These are phyloP conservation scores for Hyphopichia homilentoma DNA, from an alignment of 805 yeast species.

Conservation along the genomic window DNA sequence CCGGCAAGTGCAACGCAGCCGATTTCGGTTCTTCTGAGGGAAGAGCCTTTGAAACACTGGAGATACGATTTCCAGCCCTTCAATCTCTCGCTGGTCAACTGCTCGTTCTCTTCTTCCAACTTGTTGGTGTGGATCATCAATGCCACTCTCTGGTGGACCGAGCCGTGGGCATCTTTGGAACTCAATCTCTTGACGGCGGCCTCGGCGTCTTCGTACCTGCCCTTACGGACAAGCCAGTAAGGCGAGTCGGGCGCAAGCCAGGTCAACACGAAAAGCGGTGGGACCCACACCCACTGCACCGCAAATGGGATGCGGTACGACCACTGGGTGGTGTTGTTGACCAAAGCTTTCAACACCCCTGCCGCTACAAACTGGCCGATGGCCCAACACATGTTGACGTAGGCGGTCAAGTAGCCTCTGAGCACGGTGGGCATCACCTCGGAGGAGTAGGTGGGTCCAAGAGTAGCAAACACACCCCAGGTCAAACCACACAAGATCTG, in stretches of 20 bases:
- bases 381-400: slow-evolving; percentile 51
- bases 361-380: slow-evolving; percentile 55
- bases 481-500: slow-evolving; percentile 44
- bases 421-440: slow-evolving; percentile 52
- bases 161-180: slow-evolving; percentile 2
- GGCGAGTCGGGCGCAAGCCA: slow-evolving; percentile 56
- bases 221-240: slow-evolving; percentile 49
- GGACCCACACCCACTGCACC: slow-evolving; percentile 59
- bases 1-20: slow-evolving; percentile 29
- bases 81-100: slow-evolving; percentile 12
- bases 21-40: slow-evolving; percentile 46
- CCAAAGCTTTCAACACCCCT: slow-evolving; percentile 44
- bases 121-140: slow-evolving; percentile 29
- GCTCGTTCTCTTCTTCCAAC: slow-evolving; percentile 29
- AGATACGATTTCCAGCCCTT: slow-evolving; percentile 23
- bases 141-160: slow-evolving; percentile 12
- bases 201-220: slow-evolving; percentile 41
- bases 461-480: slow-evolving; percentile 55
- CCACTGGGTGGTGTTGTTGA: slow-evolving; percentile 20
- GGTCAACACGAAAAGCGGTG: slow-evolving; percentile 41
- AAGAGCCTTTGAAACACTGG: slow-evolving; percentile 43
- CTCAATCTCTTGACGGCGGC: slow-evolving; percentile 30
- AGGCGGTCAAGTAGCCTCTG: slow-evolving; percentile 47
- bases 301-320: slow-evolving; percentile 56
- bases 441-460: slow-evolving; percentile 53